These are phyloP conservation scores for Tylopilus microsporus DNA, from an alignment of 1,284 basidiomycete genomes.

Conservation along the genomic window DNA sequence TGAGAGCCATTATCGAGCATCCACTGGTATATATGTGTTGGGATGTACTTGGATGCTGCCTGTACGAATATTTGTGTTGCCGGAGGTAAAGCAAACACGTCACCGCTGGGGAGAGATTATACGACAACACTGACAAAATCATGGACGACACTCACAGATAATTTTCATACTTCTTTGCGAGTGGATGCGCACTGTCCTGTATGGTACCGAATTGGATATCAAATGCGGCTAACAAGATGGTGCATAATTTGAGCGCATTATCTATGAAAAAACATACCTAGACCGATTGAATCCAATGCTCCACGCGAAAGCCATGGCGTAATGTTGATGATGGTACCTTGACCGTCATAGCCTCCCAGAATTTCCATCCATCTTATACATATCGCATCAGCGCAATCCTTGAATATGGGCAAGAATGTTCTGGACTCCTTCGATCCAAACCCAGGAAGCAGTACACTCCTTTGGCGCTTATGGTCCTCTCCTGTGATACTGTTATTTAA, in stretches of 20 bases:
- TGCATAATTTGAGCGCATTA: background rate
- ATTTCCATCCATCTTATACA: slow-evolving; percentile 41
- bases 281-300: slow-evolving; percentile 44
- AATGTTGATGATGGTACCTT: slow-evolving; percentile 37
- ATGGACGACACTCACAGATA: slow-evolving; percentile 29
- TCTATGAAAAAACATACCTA: slow-evolving; percentile 30
- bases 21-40: slow-evolving; percentile 31
- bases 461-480: slow-evolving; percentile 40
- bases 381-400: slow-evolving; percentile 21
- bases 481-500: slow-evolving; percentile 26
- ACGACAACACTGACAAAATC: background rate
- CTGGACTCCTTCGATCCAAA: slow-evolving; percentile 38
- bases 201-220: slow-evolving; percentile 37
- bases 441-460: slow-evolving; percentile 41
- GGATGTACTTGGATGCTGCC: slow-evolving; percentile 16
- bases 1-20: slow-evolving; percentile 35
- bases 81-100: slow-evolving; percentile 20
- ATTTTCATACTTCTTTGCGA: slow-evolving; percentile 33
- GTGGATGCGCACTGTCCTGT: slow-evolving; percentile 35
- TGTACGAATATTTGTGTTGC: slow-evolving; percentile 17
- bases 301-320: slow-evolving; percentile 36
- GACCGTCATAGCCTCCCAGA: slow-evolving; percentile 24
- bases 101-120: slow-evolving; percentile 10
- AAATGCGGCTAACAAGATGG: slow-evolving; percentile 35
- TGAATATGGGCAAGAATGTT: slow-evolving; percentile 37